A percentile compares a stretch with the other conserved stretches of the same genome.
Evolutionary conservation across 140 eudicot species (phyloP).

Genomic region (Artemisia princeps): DNA sequence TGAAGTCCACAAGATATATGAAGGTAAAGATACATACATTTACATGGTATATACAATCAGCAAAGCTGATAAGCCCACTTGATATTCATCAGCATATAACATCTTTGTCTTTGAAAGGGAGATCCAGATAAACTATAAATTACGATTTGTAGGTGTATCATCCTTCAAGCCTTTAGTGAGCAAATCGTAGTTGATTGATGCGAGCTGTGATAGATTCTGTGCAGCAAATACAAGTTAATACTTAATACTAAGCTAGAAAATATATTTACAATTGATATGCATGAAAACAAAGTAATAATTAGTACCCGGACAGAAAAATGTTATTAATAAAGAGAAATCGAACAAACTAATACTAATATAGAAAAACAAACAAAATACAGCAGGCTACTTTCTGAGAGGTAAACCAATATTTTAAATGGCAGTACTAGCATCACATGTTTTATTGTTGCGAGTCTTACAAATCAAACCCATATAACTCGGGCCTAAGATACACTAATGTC

Average conservation of each 20-base stretch:
- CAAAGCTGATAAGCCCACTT: slow-evolving; percentile 23
- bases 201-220: slow-evolving; percentile 94
- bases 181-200: slow-evolving; percentile 87
- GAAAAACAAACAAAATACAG: neutral
- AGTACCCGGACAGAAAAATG: neutral
- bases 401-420: neutral
- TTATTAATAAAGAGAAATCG: neutral
- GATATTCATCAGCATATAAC: slow-evolving; percentile 4
- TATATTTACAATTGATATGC: neutral
- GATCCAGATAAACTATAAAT: slow-evolving; percentile 25
- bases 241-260: neutral
- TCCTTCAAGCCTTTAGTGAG: slow-evolving; percentile 81
- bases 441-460: no score
- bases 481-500: no score
- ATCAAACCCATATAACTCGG: no score
- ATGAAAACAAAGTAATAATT: neutral
- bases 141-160: slow-evolving; percentile 50
- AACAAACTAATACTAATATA: neutral
- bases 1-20: neutral
- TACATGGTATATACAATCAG: slow-evolving; percentile 29
- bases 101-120: slow-evolving; percentile 5
- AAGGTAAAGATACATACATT: slow-evolving; percentile 21
- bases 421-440: no score
- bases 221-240: neutral
- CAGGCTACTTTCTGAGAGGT: neutral